Conservation (phyloP, 176 grass and related monocot species). For the Pharus latifolius region DNA sequence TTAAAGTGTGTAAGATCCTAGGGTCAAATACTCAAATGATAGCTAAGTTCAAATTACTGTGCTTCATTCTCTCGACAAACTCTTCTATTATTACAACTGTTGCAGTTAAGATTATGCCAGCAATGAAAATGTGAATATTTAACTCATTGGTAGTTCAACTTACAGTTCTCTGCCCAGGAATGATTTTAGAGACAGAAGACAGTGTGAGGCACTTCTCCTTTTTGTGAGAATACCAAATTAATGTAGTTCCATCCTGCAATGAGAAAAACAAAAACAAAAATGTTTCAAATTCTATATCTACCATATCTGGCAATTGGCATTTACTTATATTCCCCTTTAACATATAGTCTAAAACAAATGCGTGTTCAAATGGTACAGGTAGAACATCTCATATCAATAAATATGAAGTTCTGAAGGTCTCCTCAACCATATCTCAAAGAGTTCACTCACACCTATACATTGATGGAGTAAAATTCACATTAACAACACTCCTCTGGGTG, state of each 20-base stretch:
- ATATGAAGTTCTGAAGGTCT: background rate
- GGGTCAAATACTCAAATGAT: background rate
- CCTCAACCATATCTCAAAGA: background rate
- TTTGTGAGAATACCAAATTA: constrained; percentile 47
- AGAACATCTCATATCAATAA: background rate
- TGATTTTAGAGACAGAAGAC: constrained; percentile 32
- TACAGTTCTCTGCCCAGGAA: constrained; percentile 49
- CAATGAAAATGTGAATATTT: background rate
- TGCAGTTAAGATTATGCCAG: background rate
- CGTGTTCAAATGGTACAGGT: background rate
- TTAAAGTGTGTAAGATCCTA: constrained; percentile 2
- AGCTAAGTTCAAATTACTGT: background rate
- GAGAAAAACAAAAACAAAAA: background rate
- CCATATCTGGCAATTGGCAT: background rate
- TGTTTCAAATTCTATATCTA: background rate
- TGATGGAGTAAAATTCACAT: background rate
- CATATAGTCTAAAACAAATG: background rate
- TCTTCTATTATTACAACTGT: background rate
- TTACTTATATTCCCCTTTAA: background rate
- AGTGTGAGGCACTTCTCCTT: constrained; percentile 38
- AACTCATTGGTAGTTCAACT: background rate
- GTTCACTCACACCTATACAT: background rate
- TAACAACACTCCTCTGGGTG: background rate
- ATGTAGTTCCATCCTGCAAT: constrained; percentile 40
- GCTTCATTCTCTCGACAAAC: background rate